Conservation (phyloP, 164 flowering plant species). For the Akebia trifoliata region DNA sequence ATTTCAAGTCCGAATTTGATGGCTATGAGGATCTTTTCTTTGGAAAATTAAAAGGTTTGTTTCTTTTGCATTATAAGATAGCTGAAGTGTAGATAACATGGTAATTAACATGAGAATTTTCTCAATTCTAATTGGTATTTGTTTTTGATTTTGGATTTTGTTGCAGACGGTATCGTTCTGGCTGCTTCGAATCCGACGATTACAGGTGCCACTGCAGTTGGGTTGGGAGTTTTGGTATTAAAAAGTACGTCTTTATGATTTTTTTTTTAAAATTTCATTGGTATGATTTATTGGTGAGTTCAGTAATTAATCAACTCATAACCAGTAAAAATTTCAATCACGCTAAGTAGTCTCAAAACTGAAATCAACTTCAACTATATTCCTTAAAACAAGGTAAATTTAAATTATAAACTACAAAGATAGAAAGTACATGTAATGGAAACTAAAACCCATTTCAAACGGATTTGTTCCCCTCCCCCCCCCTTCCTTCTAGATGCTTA, state of each 20-base stretch:
- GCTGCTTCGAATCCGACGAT: slow-evolving; percentile 52
- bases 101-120: not conserved
- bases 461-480: too few species aligned
- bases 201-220: slow-evolving; percentile 47
- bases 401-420: too few species aligned
- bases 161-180: slow-evolving; percentile 44
- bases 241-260: slow-evolving; percentile 41
- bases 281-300: not conserved
- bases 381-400: too few species aligned
- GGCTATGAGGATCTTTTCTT: slow-evolving; percentile 54
- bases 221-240: slow-evolving; percentile 47
- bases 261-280: not conserved
- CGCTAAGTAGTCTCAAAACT: too few species aligned
- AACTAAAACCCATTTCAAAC: too few species aligned
- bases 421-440: too few species aligned
- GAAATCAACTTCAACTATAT: too few species aligned
- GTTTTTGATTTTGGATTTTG: not conserved
- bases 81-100: not conserved
- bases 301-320: too few species aligned
- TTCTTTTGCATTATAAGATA: not conserved
- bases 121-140: not conserved
- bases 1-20: slow-evolving; percentile 40
- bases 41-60: slow-evolving; percentile 71
- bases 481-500: too few species aligned
- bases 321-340: too few species aligned